These are phyloP conservation scores for Borovskyia barvae DNA, from an alignment of 208 protist species.

Conservation along the genomic window DNA sequence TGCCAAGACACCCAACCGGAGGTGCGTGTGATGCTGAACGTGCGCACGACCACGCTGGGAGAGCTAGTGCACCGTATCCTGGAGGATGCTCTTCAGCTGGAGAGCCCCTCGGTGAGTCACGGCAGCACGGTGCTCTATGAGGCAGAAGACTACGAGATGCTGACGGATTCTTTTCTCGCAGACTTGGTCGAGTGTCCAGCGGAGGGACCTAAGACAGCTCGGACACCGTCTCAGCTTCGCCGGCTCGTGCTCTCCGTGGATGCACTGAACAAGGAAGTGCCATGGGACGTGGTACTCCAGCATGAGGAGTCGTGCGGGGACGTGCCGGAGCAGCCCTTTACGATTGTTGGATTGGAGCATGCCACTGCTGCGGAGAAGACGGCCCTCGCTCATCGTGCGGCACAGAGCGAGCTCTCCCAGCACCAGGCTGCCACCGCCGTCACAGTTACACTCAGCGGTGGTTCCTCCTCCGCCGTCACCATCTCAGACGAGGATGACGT, in stretches of 20 bases:
- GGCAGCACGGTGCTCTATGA: constrained; percentile 68
- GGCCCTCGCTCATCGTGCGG: constrained; percentile 5
- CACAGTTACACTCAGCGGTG: too few relatives aligned
- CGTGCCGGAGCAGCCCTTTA: neutral
- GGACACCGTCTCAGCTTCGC: neutral
- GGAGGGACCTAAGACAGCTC: neutral
- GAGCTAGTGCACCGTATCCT: constrained; percentile 43
- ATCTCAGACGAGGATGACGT: too few relatives aligned
- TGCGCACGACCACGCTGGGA: constrained; percentile 36
- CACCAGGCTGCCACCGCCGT: too few relatives aligned
- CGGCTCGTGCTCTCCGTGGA: constrained; percentile 54
- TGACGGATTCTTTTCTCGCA: constrained; percentile 32
- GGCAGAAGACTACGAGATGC: constrained; percentile 67
- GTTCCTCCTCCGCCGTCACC: too few relatives aligned
- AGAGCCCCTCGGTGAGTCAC: constrained; percentile 42
- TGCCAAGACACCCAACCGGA: constrained; percentile 55
- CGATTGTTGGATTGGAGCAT: constrained; percentile 15
- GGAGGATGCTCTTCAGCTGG: constrained; percentile 25
- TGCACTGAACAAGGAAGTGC: constrained; percentile 55
- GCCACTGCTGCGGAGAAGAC: constrained; percentile 13
- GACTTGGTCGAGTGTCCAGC: constrained; percentile 1
- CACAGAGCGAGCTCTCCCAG: too few relatives aligned
- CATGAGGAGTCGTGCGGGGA: constrained; percentile 14
- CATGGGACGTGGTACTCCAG: constrained; percentile 56
- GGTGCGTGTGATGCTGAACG: constrained; percentile 31